Evolutionary conservation across 1,284 basidiomycete species (phyloP).

Genomic region (Cutaneotrichosporon cutaneum): DNA sequence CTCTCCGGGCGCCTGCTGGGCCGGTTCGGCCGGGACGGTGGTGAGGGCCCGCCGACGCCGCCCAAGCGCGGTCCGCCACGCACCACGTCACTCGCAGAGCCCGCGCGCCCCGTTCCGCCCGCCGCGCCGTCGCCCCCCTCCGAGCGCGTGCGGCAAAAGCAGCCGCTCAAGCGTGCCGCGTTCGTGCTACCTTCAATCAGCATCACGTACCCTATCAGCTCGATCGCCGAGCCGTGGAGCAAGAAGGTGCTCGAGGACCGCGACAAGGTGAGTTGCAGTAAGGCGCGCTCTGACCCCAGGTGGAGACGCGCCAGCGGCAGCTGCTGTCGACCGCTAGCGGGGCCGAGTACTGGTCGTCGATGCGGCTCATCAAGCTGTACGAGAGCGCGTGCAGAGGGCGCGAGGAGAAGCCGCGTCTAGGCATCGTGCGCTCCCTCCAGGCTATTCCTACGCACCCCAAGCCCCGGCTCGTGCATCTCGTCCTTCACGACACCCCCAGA

Average conservation of each 20-base stretch:
- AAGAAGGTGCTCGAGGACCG: slow-evolving; percentile 59
- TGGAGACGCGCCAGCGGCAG: slow-evolving; percentile 61
- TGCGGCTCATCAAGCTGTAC: slow-evolving; percentile 47
- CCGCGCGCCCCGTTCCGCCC: neutral
- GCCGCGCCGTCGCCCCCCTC: neutral
- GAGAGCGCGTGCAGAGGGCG: slow-evolving; percentile 50
- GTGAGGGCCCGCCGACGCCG: slow-evolving; percentile 7
- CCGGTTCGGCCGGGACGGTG: slow-evolving; percentile 25
- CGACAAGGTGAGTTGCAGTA: slow-evolving; percentile 29
- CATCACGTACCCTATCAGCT: slow-evolving; percentile 81
- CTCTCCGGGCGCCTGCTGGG: slow-evolving; percentile 35
- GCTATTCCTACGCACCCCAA: slow-evolving; percentile 33
- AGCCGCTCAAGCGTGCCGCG: slow-evolving; percentile 74
- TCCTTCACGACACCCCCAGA: slow-evolving; percentile 26
- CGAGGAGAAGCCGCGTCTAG: slow-evolving; percentile 63
- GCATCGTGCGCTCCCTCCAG: slow-evolving; percentile 68
- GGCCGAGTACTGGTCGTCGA: slow-evolving; percentile 50
- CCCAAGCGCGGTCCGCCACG: slow-evolving; percentile 6
- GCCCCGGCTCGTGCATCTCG: slow-evolving; percentile 40
- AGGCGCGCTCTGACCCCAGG: slow-evolving; percentile 30
- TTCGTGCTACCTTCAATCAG: slow-evolving; percentile 78
- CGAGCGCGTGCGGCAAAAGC: slow-evolving; percentile 38
- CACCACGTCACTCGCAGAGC: slow-evolving; percentile 4
- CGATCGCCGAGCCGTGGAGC: slow-evolving; percentile 72
- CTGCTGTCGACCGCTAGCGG: slow-evolving; percentile 55